phyloP scores from a whole-genome alignment of 1,284 basidiomycete genomes.

The Cystobasidium pallidum region DNA sequence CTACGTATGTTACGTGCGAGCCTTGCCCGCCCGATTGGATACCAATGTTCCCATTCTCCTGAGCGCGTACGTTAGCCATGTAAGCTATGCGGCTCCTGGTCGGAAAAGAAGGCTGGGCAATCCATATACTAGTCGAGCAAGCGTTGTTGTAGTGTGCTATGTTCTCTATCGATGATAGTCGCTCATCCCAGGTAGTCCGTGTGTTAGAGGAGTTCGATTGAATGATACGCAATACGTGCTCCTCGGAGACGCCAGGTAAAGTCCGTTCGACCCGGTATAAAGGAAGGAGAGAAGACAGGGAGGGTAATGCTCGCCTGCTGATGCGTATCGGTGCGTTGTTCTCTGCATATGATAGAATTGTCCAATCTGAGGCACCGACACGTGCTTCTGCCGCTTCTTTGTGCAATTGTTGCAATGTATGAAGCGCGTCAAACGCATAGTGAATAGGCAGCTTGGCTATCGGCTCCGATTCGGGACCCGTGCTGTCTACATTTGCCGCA shows the following conservation, averaged over 20 bases:
- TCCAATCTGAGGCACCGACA: constrained; percentile 25
- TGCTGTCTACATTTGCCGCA: background rate
- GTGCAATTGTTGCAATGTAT: constrained; percentile 76
- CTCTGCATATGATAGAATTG: constrained; percentile 36
- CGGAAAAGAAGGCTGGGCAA: constrained; percentile 54
- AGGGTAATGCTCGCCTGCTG: constrained; percentile 61
- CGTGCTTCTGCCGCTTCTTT: constrained; percentile 59
- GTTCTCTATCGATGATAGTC: constrained; percentile 69
- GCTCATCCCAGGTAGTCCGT: constrained; percentile 81
- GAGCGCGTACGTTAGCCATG: constrained; percentile 70
- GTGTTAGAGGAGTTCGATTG: constrained; percentile 65
- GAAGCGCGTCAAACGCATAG: constrained; percentile 75
- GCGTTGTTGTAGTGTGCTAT: constrained; percentile 82
- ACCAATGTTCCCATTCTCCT: background rate
- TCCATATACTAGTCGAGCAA: constrained; percentile 63
- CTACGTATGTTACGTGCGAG: constrained; percentile 53
- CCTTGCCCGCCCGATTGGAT: background rate
- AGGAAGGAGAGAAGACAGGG: constrained; percentile 78
- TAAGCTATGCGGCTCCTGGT: constrained; percentile 72
- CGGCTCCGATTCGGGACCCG: background rate
- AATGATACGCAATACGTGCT: constrained; percentile 78
- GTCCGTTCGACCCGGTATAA: constrained; percentile 89
- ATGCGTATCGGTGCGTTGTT: constrained; percentile 41
- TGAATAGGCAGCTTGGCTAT: constrained; percentile 65
- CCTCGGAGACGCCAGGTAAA: constrained; percentile 90